A percentile compares a stretch with the other conserved stretches of the same genome.
Evolutionary conservation across 2,329 filamentous ascomycete species (phyloP).

Genomic region (Tolypocladium guangdongense): DNA sequence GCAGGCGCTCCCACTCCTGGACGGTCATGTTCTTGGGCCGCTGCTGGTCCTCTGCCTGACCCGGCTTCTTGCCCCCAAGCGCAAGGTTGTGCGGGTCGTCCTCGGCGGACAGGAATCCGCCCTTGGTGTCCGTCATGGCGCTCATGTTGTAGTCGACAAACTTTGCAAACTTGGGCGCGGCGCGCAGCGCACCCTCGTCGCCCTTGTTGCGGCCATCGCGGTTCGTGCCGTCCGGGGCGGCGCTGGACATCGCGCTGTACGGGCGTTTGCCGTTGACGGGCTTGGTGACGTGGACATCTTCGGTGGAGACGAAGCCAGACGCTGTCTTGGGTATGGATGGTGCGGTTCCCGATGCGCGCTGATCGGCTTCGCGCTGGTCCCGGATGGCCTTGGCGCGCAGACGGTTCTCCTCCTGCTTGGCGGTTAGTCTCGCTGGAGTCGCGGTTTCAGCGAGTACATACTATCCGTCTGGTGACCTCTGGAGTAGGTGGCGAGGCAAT

Average conservation of each 20-base stretch:
- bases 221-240: constrained; percentile 41
- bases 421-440: neutral
- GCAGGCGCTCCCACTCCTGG: constrained; percentile 81
- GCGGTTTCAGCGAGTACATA: constrained; percentile 19
- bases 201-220: constrained; percentile 52
- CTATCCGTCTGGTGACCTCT: constrained; percentile 43
- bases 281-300: constrained; percentile 45
- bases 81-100: constrained; percentile 87
- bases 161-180: constrained; percentile 80
- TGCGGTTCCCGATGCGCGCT: constrained; percentile 31
- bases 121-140: constrained; percentile 96
- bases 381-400: constrained; percentile 81
- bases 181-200: constrained; percentile 47
- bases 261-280: constrained; percentile 52
- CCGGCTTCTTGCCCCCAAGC: constrained; percentile 35
- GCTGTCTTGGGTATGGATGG: constrained; percentile 37
- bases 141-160: constrained; percentile 98
- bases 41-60: constrained; percentile 30
- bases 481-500: constrained; percentile 39
- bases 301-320: constrained; percentile 62
- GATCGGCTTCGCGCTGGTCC: constrained; percentile 58
- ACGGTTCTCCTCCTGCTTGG: constrained; percentile 66
- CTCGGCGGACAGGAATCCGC: constrained; percentile 80
- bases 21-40: constrained; percentile 83
- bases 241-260: constrained; percentile 49